A percentile compares a stretch with the other conserved stretches of the same genome.
These are phyloP conservation scores for Lactuca saligna DNA, from an alignment of 129 eudicot genomes.

Conservation along the genomic window DNA sequence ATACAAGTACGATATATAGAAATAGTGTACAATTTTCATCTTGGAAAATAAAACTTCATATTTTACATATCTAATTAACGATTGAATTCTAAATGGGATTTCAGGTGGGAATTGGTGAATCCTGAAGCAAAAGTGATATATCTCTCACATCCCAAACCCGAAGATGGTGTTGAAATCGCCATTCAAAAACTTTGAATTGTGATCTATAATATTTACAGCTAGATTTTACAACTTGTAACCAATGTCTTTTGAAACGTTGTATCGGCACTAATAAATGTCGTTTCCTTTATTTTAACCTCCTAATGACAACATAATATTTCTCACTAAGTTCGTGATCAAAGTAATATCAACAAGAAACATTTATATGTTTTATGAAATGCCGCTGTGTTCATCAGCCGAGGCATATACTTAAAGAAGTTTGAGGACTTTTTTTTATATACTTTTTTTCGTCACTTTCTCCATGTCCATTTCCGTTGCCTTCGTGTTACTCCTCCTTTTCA, in stretches of 20 bases:
- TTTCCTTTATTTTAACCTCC: too few species aligned
- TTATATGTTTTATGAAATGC: too few species aligned
- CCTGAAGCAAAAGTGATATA: constrained; percentile 49
- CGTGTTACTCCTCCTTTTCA: too few species aligned
- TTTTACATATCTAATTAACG: not conserved
- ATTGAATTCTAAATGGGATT: not conserved
- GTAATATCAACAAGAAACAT: too few species aligned
- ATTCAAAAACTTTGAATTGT: constrained; percentile 25
- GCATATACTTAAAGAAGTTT: too few species aligned
- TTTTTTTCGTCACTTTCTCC: too few species aligned
- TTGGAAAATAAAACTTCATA: not conserved
- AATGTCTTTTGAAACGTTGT: not conserved
- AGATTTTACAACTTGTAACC: not conserved
- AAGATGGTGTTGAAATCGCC: constrained; percentile 49
- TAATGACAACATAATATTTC: too few species aligned
- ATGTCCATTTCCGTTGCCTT: too few species aligned
- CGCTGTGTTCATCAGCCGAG: too few species aligned
- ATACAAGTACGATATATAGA: constrained; percentile 38
- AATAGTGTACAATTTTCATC: not conserved
- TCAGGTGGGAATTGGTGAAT: constrained; percentile 63
- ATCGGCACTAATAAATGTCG: not conserved
- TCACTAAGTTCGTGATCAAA: too few species aligned
- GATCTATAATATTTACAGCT: not conserved
- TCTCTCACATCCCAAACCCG: constrained; percentile 58
- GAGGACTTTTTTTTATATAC: too few species aligned